These are phyloP conservation scores for Hymenoscyphus fructigenus DNA, from an alignment of 2,329 filamentous ascomycete genomes.

Conservation along the genomic window DNA sequence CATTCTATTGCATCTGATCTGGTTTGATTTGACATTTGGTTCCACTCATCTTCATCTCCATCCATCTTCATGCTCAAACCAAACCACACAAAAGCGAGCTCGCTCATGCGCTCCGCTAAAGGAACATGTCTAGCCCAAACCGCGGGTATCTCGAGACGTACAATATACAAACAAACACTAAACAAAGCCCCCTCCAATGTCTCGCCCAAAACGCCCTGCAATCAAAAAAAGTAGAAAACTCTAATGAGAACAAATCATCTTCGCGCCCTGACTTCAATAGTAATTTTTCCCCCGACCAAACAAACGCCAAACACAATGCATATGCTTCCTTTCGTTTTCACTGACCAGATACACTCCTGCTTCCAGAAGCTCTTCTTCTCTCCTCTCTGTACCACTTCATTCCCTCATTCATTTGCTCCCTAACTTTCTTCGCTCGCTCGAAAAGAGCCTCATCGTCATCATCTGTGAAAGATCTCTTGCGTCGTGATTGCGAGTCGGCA, in stretches of 20 bases:
- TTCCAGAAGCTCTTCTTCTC: constrained; percentile 27
- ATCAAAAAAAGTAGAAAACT: not conserved
- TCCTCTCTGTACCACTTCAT: constrained; percentile 34
- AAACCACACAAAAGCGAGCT: not conserved
- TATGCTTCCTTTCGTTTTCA: not conserved
- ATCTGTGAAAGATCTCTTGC: constrained; percentile 21
- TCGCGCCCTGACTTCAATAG: not conserved
- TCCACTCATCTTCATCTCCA: too few relatives aligned
- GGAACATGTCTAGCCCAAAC: not conserved
- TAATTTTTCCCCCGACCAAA: not conserved
- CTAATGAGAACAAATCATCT: not conserved
- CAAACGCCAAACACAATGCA: constrained; percentile 1
- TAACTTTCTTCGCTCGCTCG: constrained; percentile 34
- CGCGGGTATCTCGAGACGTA: not conserved
- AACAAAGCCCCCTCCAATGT: not conserved
- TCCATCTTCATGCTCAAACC: not conserved
- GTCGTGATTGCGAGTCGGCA: constrained; percentile 18
- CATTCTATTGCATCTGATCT: too few relatives aligned
- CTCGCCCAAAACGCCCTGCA: not conserved
- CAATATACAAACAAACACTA: constrained; percentile 1
- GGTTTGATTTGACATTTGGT: too few relatives aligned
- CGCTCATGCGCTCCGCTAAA: not conserved
- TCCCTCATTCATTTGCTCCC: constrained; percentile 38
- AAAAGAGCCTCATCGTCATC: constrained; percentile 34
- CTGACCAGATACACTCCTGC: constrained; percentile 27